Conservation (phyloP, 1,284 basidiomycete genomes). For the Ceratobasidium sp. region DNA sequence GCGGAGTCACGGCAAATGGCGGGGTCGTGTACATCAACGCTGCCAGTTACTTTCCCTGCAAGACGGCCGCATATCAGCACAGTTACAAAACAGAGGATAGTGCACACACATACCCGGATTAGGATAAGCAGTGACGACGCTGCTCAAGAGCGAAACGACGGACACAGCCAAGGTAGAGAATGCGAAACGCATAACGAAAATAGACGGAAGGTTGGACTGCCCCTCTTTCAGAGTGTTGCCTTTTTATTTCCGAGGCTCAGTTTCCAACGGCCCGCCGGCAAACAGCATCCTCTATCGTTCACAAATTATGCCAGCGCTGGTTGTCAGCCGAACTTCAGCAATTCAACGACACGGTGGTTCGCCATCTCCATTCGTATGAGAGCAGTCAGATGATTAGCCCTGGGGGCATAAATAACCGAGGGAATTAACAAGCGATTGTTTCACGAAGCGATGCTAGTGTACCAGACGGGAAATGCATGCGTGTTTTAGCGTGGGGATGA, state of each 20-base stretch:
- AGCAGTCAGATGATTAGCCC: too few species aligned
- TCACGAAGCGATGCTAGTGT: background rate
- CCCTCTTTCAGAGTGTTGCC: too few species aligned
- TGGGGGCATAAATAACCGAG: too few species aligned
- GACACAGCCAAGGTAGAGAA: background rate
- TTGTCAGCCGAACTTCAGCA: too few species aligned
- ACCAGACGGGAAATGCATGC: slow-evolving; percentile 4
- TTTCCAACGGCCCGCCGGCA: too few species aligned
- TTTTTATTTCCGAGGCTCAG: too few species aligned
- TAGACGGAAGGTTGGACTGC: too few species aligned
- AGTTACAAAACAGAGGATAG: too few species aligned
- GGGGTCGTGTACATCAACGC: slow-evolving; percentile 57
- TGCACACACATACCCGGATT: slow-evolving; percentile 10
- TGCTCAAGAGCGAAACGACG: background rate
- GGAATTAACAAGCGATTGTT: background rate
- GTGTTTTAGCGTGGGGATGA: background rate
- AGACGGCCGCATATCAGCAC: background rate
- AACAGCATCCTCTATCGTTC: too few species aligned
- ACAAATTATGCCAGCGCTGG: too few species aligned
- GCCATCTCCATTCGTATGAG: too few species aligned
- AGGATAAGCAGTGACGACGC: slow-evolving; percentile 9
- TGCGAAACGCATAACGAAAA: slow-evolving; percentile 7
- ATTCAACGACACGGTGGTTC: too few species aligned
- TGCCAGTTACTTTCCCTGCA: slow-evolving; percentile 54
- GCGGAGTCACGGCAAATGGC: slow-evolving; percentile 60